A percentile compares a stretch with the other conserved stretches of the same genome.
Conservation (phyloP, 1,284 basidiomycete species). For the Malassezia slooffiae region DNA sequence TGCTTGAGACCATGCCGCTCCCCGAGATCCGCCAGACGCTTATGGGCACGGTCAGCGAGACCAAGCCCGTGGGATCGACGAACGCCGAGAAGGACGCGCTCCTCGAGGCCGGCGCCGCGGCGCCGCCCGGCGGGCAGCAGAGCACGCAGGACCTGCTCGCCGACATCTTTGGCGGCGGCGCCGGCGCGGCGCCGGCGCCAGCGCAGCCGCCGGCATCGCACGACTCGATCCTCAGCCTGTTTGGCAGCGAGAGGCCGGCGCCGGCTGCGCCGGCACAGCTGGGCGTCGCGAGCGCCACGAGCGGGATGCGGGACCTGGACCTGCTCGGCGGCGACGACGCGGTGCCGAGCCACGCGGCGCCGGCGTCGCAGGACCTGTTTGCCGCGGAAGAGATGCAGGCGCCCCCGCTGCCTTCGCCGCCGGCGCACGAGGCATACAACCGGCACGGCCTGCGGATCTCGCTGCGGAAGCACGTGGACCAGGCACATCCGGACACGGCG, state of each 20-base stretch:
- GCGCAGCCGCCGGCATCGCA: conserved; percentile 50
- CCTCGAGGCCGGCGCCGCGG: conserved; percentile 9
- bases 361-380: conserved; percentile 48
- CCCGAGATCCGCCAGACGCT: conserved; percentile 63
- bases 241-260: conserved; percentile 52
- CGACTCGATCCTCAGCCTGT: conserved; percentile 83
- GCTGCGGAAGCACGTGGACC: conserved; percentile 66
- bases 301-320: conserved; percentile 27
- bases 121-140: conserved; percentile 47
- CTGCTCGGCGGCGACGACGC: conserved; percentile 38
- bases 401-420: conserved; percentile 46
- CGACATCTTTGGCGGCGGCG: conserved; percentile 71
- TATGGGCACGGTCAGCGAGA: conserved; percentile 37
- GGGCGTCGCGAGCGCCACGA: conserved; percentile 14
- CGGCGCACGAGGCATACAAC: conserved; percentile 76
- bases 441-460: conserved; percentile 80
- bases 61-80: conserved; percentile 38
- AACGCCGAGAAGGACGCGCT: conserved; percentile 38
- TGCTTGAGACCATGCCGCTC: conserved; percentile 94
- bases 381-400: conserved; percentile 63
- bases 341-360: conserved; percentile 8
- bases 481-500: conserved; percentile 72
- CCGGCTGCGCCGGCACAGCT: conserved; percentile 48
- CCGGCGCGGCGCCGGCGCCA: conserved; percentile 38
- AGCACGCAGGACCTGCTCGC: conserved; percentile 80